These are phyloP conservation scores for Gypsophila paniculata DNA, from an alignment of 179 eudicot species.

Conservation along the genomic window DNA sequence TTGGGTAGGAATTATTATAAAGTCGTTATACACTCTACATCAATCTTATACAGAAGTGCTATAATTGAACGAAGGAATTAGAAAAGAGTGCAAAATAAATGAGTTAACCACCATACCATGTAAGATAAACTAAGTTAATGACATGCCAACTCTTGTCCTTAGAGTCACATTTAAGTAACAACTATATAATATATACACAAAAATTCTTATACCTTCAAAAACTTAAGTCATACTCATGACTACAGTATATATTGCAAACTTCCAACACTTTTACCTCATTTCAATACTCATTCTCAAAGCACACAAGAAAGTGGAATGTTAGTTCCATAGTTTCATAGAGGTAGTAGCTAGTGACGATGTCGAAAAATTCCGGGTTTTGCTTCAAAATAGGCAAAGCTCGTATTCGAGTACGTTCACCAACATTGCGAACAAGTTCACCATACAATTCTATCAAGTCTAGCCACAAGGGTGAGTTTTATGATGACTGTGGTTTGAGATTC, in stretches of 20 bases:
- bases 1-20: too few relatives aligned
- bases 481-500: constrained; percentile 39
- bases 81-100: background rate
- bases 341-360: constrained; percentile 25
- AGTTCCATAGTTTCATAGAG: background rate
- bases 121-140: background rate
- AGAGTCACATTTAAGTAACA: background rate
- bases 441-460: constrained; percentile 38
- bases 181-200: constrained; percentile 25
- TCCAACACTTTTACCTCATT: background rate
- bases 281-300: constrained; percentile 1
- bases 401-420: constrained; percentile 43
- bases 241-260: constrained; percentile 22
- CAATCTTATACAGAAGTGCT: too few relatives aligned
- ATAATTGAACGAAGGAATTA: too few relatives aligned
- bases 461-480: constrained; percentile 29
- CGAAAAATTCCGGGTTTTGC: constrained; percentile 27
- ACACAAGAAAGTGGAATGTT: background rate
- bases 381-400: constrained; percentile 36
- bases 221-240: background rate
- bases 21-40: too few relatives aligned
- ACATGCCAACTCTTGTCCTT: constrained; percentile 12
- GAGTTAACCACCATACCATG: constrained; percentile 4
- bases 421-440: constrained; percentile 41
- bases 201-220: too few relatives aligned